Evolutionary conservation across 305 asterid species (phyloP), one percentile per base, ranked within the genome.

Genomic region (Lippia alba): DNA sequence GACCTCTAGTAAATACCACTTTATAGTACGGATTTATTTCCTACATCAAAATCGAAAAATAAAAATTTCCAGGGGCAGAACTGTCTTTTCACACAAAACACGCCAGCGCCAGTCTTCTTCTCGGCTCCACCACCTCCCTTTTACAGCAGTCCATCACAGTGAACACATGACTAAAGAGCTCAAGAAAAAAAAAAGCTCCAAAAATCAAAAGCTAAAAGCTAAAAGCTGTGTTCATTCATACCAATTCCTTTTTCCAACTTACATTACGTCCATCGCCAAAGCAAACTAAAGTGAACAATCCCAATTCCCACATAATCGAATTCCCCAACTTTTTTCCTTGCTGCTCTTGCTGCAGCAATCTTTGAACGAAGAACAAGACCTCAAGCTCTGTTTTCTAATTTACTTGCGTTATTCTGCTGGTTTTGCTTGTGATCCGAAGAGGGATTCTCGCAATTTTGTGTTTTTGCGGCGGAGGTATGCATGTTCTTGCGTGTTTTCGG

Each of bases 131-230:
- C 56, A 5, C 69, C 12, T 5, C 60, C 53, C 61, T 9, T 61
- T 66, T 59, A 30, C 66, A 76, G 59, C 86, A 80, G 77, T 64
- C 61, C 2, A 67, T 78, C 83, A 75, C 86, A 77, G 85, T 80
- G 78, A 66, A 79, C 87, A 81, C 90, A 85, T 84, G 94, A 85
- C 82, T 82, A 85, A 86, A 85, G 88, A 76, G 59, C 70, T 24
- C 78, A 61, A 39, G 10, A 1, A 39, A 39, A 60, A 65, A 1
- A 39, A 39, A 60, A 65, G 12, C 64, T 74, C 78, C 64, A 62
- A 66, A 46, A 19, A 9, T 36, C 16, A 39, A 9, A 45, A n/a
- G 0, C 53, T 16, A 61, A 64, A 53, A 32, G 44, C 59, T n/a
- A 61, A 67, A 44, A 67, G 72, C 70, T 50, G 33, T 56, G 7